These are phyloP conservation scores for Hansfordia pulvinata DNA, from an alignment of 2,329 filamentous ascomycete species.

Conservation along the genomic window DNA sequence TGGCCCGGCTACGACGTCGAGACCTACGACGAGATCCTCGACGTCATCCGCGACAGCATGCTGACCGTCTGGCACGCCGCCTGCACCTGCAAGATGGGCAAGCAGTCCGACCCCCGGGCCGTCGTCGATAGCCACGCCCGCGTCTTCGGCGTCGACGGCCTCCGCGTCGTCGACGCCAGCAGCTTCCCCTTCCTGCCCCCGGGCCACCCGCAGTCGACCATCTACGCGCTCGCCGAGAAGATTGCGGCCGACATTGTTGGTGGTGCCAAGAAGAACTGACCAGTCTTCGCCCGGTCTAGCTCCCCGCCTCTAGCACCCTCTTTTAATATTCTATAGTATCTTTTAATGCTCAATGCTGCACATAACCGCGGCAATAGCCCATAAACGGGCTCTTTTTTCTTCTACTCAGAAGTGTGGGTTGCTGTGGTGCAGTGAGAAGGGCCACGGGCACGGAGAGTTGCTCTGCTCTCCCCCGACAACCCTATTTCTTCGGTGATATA, in stretches of 20 bases:
- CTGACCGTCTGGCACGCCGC: constrained; percentile 19
- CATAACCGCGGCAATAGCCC: too few relatives aligned
- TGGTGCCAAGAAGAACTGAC: too few relatives aligned
- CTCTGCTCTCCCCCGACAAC: too few relatives aligned
- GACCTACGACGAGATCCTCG: constrained; percentile 27
- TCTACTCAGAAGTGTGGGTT: too few relatives aligned
- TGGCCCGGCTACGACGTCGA: constrained; percentile 21
- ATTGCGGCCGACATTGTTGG: constrained; percentile 1
- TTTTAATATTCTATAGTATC: too few relatives aligned
- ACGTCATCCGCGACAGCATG: constrained; percentile 15
- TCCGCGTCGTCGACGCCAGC: constrained; percentile 1
- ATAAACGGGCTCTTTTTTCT: too few relatives aligned
- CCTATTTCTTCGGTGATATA: too few relatives aligned
- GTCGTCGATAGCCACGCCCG: constrained; percentile 1
- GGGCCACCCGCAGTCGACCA: constrained; percentile 1
- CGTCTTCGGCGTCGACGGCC: constrained; percentile 1
- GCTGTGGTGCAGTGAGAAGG: too few relatives aligned
- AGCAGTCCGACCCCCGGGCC: constrained; percentile 1
- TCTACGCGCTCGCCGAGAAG: constrained; percentile 1
- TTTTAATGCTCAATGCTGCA: too few relatives aligned
- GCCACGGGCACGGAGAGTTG: too few relatives aligned
- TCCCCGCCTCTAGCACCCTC: too few relatives aligned
- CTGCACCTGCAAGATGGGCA: constrained; percentile 22
- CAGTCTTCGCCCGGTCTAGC: too few relatives aligned
- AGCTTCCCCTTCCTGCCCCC: constrained; percentile 1